Base-by-base conservation (phyloP, 2,329 filamentous ascomycete genomes). In the Aspergillus tamarii region DNA sequence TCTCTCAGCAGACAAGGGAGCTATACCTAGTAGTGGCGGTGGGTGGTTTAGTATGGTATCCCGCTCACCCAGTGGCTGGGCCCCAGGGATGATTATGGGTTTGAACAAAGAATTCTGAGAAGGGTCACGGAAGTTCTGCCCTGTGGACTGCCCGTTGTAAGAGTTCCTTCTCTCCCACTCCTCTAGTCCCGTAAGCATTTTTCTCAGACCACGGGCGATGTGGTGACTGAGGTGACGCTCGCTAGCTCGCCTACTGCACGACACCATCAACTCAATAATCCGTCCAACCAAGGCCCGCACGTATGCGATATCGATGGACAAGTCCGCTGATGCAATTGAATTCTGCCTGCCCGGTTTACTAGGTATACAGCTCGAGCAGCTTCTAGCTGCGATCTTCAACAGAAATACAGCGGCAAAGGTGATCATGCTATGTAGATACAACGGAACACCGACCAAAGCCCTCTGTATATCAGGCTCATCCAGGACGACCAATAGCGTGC, bases 361-460 rank as follows among this genome's bases (percentile, higher is more conserved):
- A 36, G 75, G 73, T 8, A 73, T 69, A 26, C 76, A 69, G 32
- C 65, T 72, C 4, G 76, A 77, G 62, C 75, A 78, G 52, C 72
- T 67, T 53, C 82, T 77, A 69, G 82, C 74, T 61, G 78, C 75
- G 21, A 82, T 79, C 62, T 82, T 82, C 50, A 82, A 67, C 9
- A 83, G 70, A 57, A 83, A 83, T 10, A 82, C 80, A 8, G 78
- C 77, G 1, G 81, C 79, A 69, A 82, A 82, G 0, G 81, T 80
- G 52, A 83, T 81, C 79, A 82, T 82, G 61, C 80, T 81, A 68
- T 82, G 79, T 7, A 83, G 73, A 63, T 82, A 82, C 36, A 81
- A 66, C 14, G 81, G 80, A 16, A 82, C 77, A 46, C 80, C 81
- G 21, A 80, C 75, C 59, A 82, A 69, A 19, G 77, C 77, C 36